Percentiles rank a stretch among this genome's conserved stretches.
Conservation (phyloP, 2,329 filamentous ascomycete genomes). For the Pestalotiopsis sp. region DNA sequence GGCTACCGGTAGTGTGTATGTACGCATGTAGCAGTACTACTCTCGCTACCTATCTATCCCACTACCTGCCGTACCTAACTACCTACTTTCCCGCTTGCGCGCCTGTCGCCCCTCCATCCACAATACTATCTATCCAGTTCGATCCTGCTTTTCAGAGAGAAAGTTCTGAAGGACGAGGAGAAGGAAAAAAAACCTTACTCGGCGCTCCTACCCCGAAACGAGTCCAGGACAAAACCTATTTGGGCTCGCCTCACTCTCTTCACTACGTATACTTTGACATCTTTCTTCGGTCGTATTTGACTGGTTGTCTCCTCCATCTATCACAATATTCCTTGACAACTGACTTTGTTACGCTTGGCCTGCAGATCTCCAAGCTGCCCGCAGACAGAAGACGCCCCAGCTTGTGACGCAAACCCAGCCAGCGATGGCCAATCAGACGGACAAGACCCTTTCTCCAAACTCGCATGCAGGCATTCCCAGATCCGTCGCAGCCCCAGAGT, state of each 20-base stretch:
- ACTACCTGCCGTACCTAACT: neutral
- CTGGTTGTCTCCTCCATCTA: neutral
- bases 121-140: neutral
- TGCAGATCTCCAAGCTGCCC: conserved; percentile 27
- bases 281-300: neutral
- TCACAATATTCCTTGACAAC: neutral
- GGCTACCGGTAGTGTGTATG: too few relatives aligned
- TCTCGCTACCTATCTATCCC: too few relatives aligned
- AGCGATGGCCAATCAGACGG: conserved; percentile 35
- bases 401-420: conserved; percentile 31
- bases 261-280: neutral
- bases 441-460: conserved; percentile 22
- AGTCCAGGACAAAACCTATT: neutral
- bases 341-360: neutral
- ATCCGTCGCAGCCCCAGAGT: conserved; percentile 21
- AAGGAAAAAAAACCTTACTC: neutral
- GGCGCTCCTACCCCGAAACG: neutral
- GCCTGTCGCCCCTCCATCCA: neutral
- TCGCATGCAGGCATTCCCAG: conserved; percentile 23
- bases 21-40: too few relatives aligned
- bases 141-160: neutral
- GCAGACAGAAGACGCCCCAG: conserved; percentile 31
- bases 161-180: neutral
- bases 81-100: neutral
- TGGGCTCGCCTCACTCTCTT: neutral